Conservation (phyloP, 2,329 filamentous ascomycete species). For the Cryphonectria naterciae region DNA sequence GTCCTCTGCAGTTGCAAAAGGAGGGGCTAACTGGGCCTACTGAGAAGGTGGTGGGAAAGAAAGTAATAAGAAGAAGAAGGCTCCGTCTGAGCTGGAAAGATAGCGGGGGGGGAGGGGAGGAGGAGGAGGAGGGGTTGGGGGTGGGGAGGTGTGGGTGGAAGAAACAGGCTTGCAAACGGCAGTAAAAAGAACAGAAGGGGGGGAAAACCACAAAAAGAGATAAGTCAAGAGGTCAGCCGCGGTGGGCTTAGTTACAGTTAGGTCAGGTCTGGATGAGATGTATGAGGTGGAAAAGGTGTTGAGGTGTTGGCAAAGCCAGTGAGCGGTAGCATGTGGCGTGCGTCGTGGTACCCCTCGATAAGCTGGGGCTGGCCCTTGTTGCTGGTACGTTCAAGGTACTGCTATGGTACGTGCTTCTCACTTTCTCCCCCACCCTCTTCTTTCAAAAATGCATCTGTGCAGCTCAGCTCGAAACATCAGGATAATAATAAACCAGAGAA, state of each 20-base stretch:
- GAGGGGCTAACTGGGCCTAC: conserved; percentile 10
- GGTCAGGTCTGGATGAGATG: neutral
- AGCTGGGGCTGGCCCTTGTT: conserved; percentile 10
- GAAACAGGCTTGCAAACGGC: conserved; percentile 1
- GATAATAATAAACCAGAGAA: neutral
- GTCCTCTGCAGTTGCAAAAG: neutral
- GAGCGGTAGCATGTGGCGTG: conserved; percentile 5
- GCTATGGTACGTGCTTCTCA: neutral
- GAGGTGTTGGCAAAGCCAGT: neutral
- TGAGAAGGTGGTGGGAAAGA: neutral
- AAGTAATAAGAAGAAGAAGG: neutral
- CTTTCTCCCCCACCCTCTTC: neutral
- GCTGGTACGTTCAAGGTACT: neutral
- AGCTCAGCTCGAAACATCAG: neutral
- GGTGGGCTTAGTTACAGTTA: neutral
- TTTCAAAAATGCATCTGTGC: neutral
- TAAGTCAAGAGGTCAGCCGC: neutral
- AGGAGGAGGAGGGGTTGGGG: neutral
- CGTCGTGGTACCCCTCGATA: conserved; percentile 14
- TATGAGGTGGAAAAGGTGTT: neutral
- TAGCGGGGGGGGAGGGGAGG: neutral
- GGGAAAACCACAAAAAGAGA: neutral
- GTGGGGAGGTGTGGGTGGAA: neutral
- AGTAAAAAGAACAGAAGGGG: neutral
- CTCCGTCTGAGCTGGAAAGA: neutral